Conservation (phyloP, 108 stramenopile genomes). For the Cyclotella sp. region DNA sequence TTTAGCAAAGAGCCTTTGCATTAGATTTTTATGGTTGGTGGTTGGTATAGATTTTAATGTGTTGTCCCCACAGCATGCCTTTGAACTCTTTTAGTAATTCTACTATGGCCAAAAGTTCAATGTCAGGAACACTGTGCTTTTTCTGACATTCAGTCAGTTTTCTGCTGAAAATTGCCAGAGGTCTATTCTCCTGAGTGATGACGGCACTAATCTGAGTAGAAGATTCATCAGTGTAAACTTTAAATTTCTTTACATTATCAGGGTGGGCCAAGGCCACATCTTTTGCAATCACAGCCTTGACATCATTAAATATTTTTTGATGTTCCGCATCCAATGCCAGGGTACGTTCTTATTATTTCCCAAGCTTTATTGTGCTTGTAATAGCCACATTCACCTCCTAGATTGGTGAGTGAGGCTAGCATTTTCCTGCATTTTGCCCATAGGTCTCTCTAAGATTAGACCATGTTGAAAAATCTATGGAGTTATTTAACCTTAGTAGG, state of each 20-base stretch:
- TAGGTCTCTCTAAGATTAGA: background rate
- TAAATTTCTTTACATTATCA: background rate
- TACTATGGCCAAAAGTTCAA: background rate
- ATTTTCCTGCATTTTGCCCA: background rate
- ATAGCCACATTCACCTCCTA: background rate
- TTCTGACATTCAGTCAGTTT: background rate
- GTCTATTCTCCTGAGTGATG: conserved; percentile 13
- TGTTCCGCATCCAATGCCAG: too few relatives aligned
- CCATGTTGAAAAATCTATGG: background rate
- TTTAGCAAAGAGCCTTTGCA: background rate
- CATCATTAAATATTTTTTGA: too few relatives aligned
- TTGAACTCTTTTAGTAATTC: conserved; percentile 1
- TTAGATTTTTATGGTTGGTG: conserved; percentile 1
- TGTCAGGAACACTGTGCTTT: conserved; percentile 3
- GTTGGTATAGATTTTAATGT: background rate
- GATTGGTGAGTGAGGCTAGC: background rate
- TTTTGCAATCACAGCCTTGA: background rate
- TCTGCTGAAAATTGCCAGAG: background rate
- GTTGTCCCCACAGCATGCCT: background rate
- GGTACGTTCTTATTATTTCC: background rate
- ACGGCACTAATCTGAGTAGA: background rate
- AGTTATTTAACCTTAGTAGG: background rate
- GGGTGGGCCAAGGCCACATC: background rate
- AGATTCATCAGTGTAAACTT: background rate
- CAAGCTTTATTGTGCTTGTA: background rate